Conservation (phyloP, 139 green algal genomes). For the Chlorella sp. region DNA sequence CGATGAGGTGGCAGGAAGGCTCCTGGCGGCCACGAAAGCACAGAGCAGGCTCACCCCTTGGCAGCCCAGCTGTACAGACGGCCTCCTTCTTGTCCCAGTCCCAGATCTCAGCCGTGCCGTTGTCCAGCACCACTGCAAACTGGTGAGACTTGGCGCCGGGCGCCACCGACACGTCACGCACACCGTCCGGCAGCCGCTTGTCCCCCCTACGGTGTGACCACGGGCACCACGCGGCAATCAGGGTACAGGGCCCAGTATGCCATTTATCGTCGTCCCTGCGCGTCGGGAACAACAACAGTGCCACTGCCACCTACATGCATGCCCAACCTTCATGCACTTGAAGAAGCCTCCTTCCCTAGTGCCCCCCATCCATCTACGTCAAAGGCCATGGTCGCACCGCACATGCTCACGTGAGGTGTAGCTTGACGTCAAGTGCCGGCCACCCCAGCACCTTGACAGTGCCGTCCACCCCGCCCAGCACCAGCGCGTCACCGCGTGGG, state of each 20-base stretch:
- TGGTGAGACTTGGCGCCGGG: background rate
- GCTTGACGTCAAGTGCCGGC: constrained; percentile 20
- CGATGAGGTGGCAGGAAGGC: too few species aligned
- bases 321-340: too few species aligned
- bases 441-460: constrained; percentile 25
- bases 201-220: too few species aligned
- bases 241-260: too few species aligned
- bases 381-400: background rate
- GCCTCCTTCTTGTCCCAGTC: constrained; percentile 16
- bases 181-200: constrained; percentile 14
- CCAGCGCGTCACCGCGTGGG: constrained; percentile 6
- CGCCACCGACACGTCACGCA: constrained; percentile 22
- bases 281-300: too few species aligned
- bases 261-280: too few species aligned
- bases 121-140: constrained; percentile 21
- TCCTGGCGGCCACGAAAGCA: too few species aligned
- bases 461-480: constrained; percentile 14
- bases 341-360: too few species aligned
- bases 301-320: too few species aligned
- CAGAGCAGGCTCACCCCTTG: constrained; percentile 14
- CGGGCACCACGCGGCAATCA: too few species aligned
- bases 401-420: constrained; percentile 18
- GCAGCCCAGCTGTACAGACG: constrained; percentile 11
- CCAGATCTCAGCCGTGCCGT: constrained; percentile 13
- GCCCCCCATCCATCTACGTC: too few species aligned